Evolutionary conservation across 441 rosid species (phyloP), one percentile per base, ranked within the genome.

Genomic region (Erodium texanum): DNA sequence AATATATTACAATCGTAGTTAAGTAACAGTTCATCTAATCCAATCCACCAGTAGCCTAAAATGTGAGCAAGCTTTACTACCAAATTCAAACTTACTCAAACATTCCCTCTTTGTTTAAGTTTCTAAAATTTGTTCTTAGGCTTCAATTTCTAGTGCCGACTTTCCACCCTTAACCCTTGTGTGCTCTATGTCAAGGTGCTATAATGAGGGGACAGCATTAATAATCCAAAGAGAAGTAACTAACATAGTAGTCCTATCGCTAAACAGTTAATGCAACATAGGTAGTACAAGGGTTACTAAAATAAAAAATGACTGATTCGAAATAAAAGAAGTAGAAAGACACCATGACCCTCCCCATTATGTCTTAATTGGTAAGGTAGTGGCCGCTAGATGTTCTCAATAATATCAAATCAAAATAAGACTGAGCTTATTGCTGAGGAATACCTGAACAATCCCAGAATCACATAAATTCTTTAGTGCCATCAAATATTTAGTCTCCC

Each of bases 391-490:
- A 14, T 22, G 48, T 15, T 23, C 24, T 20, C 23, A 22, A n/a
- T 27, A 43, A 27, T 24, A 38, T 38, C 62, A 34, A 65, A 43
- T 56, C 41, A 67, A 36, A 74, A 41, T 12, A 58, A 56, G 7
- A 20, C 36, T 16, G 56, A 48, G 20, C 7, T 48, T 19, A 48
- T 15, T 22, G 23, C 19, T 52, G 36, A 20, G n/a, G 66, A 62
- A 64, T 84, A 94, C 99, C 99, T 88, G 93, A 81, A 92, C 89
- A 70, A 94, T 79, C 78, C 96, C 92, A 69, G 87, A 36, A 74
- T 94, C 97, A 61, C 92, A 87, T 18, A 90, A 83, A 77, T 90
- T 90, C 87, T 89, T 90, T 23, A 90, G 75, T 63, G 96, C 96
- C 96, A 89, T 87, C 19, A 89, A 74, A 76, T 90, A 90, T 74